phyloP scores from a whole-genome alignment of 2,329 filamentous ascomycete genomes.

The Seiridium cupressi region DNA sequence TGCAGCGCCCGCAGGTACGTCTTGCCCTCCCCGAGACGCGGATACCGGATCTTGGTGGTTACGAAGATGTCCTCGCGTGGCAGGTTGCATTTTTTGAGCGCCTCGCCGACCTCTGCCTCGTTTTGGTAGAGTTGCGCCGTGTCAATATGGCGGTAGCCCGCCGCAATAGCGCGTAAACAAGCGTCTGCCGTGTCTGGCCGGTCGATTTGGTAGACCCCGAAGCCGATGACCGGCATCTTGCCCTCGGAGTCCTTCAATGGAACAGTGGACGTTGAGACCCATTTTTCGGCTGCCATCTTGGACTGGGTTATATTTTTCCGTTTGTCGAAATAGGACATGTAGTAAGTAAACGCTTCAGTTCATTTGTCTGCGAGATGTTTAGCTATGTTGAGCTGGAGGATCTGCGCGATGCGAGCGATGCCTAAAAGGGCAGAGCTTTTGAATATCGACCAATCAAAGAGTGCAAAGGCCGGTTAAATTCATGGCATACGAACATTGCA shows the following conservation, averaged over 20 bases:
- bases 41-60: constrained; percentile 58
- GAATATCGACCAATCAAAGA: no score
- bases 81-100: constrained; percentile 51
- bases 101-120: constrained; percentile 59
- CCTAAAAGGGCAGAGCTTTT: no score
- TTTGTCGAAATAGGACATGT: no score
- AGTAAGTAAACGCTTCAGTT: no score
- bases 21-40: constrained; percentile 34
- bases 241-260: neutral
- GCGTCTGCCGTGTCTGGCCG: neutral
- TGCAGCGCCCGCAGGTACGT: constrained; percentile 56
- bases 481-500: no score
- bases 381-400: no score
- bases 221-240: neutral
- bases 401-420: no score
- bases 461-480: no score
- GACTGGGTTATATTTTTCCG: neutral
- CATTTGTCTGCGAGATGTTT: no score
- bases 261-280: neutral
- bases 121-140: constrained; percentile 65
- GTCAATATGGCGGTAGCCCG: constrained; percentile 56
- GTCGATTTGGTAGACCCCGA: constrained; percentile 7
- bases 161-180: constrained; percentile 43
- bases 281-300: neutral
- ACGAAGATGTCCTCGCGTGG: constrained; percentile 56